These are phyloP conservation scores for Fusarium chaquense DNA, from an alignment of 2,329 filamentous ascomycete genomes.

Conservation along the genomic window DNA sequence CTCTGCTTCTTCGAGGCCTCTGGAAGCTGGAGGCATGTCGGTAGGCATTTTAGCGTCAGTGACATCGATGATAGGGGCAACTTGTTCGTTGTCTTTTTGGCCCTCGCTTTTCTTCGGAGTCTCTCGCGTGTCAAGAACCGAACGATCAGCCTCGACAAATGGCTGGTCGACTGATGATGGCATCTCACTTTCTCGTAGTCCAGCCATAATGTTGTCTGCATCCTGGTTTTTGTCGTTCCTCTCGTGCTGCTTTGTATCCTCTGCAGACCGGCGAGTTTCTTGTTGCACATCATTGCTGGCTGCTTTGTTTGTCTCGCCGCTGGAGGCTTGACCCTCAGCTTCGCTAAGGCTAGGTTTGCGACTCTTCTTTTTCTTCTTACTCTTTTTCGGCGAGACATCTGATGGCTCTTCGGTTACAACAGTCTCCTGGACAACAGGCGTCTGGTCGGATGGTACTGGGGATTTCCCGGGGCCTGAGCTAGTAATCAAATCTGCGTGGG, in stretches of 20 bases:
- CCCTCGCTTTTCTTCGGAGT: not conserved
- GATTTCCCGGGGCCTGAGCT: not conserved
- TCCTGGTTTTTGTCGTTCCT: not conserved
- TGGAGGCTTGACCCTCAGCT: not conserved
- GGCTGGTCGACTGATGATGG: not conserved
- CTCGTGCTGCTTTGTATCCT: not conserved
- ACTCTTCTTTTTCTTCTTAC: conserved; percentile 14
- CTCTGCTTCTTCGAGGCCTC: not conserved
- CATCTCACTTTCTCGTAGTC: not conserved
- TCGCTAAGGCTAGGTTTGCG: not conserved
- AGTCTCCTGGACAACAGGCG: not conserved
- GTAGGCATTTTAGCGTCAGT: not conserved
- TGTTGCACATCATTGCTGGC: not conserved
- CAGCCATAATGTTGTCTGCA: not conserved
- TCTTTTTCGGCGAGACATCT: conserved; percentile 19
- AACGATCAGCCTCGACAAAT: not conserved
- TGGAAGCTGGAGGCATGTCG: not conserved
- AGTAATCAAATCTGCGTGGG: not conserved
- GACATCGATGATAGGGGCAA: not conserved
- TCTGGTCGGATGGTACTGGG: not conserved
- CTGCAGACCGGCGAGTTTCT: not conserved
- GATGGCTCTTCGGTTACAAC: not conserved
- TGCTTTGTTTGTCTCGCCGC: not conserved
- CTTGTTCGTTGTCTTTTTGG: not conserved
- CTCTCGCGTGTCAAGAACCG: not conserved